phyloP scores from a whole-genome alignment of 768 basidiomycete species.

The Auriscalpium vulgare region DNA sequence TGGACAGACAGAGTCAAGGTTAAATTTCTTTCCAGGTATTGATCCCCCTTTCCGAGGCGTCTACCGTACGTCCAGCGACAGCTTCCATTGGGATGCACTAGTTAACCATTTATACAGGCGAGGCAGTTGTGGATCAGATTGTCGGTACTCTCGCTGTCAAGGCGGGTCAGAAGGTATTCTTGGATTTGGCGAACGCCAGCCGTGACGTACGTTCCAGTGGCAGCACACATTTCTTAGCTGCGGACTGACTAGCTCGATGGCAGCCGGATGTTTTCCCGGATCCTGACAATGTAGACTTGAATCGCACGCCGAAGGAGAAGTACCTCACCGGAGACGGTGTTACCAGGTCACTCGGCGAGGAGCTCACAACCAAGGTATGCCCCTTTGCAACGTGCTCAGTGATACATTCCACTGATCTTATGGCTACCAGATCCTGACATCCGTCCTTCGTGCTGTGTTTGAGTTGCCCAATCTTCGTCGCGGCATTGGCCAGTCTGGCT shows the following conservation, averaged over 20 bases:
- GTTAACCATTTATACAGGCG: slow-evolving; percentile 25
- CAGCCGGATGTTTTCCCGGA: slow-evolving; percentile 47
- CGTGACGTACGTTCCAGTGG: slow-evolving; percentile 33
- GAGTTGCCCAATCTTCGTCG: slow-evolving; percentile 50
- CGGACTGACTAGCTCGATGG: slow-evolving; percentile 1
- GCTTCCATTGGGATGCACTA: neutral
- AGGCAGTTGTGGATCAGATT: slow-evolving; percentile 37
- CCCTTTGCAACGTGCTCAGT: neutral
- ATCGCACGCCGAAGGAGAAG: slow-evolving; percentile 34
- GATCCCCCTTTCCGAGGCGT: slow-evolving; percentile 68
- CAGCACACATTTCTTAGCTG: neutral
- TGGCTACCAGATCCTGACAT: slow-evolving; percentile 38
- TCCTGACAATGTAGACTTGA: slow-evolving; percentile 35
- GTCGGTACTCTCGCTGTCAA: slow-evolving; percentile 35
- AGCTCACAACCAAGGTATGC: slow-evolving; percentile 46
- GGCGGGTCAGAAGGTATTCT: slow-evolving; percentile 49
- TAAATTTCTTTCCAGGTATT: slow-evolving; percentile 37
- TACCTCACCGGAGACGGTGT: slow-evolving; percentile 43
- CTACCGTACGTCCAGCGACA: slow-evolving; percentile 38
- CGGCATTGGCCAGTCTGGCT: slow-evolving; percentile 62
- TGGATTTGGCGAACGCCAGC: slow-evolving; percentile 52
- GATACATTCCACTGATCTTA: neutral
- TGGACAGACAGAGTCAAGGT: slow-evolving; percentile 8
- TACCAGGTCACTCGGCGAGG: slow-evolving; percentile 42
- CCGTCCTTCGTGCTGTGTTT: slow-evolving; percentile 60